Evolutionary conservation across 2,329 filamentous ascomycete species (phyloP), one percentile per base, ranked within the genome.

Genomic region (Sporothrix brasiliensis): DNA sequence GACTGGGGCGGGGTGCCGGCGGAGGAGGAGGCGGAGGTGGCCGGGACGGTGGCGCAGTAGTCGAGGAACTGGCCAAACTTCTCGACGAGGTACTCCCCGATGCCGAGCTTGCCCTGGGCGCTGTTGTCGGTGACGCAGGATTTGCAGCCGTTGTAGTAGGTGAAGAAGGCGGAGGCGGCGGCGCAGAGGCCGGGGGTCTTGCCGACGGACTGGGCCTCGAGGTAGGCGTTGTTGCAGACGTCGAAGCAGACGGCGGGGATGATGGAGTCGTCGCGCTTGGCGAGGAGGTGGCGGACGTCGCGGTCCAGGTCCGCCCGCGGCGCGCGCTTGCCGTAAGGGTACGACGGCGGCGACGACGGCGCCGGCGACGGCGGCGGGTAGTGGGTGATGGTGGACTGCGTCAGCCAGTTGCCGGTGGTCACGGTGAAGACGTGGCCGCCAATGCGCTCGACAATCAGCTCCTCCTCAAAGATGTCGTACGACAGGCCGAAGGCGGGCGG

Each of bases 401-500:
- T 84, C 1, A 75, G 80, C 83, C 85, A 89, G 75, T 88, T 83
- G 2, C 87, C 87, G 0, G 86, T 88, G 0, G 81, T 82, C 67
- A 83, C 79, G 1, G 84, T 87, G 0, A 78, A 39, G 24, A 27
- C 30, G 24, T 78, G 76, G 34, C 79, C 80, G 39, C 79, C 74
- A 7, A 80, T 69, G 2, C 79, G 76, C 69, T 79, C 79, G 5
- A 81, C 74, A 13, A 82, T 75, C 0, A 80, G 74, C 5, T 84
- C 75, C 30, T 82, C 78, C 24, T 83, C 81, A 72, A 90, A 91
- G 21, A 91, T 88, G 54, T 85, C 85, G 71, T 87, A 89, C 66
- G 82, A 85, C 19, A 92, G 80, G 4, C 89, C 89, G 71, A 92
- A 92, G 0, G 82, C 82, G 1, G 81, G 77, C 0, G 90, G 87